Conservation (phyloP, 2,329 filamentous ascomycete species). For the Diplodia mutila region DNA sequence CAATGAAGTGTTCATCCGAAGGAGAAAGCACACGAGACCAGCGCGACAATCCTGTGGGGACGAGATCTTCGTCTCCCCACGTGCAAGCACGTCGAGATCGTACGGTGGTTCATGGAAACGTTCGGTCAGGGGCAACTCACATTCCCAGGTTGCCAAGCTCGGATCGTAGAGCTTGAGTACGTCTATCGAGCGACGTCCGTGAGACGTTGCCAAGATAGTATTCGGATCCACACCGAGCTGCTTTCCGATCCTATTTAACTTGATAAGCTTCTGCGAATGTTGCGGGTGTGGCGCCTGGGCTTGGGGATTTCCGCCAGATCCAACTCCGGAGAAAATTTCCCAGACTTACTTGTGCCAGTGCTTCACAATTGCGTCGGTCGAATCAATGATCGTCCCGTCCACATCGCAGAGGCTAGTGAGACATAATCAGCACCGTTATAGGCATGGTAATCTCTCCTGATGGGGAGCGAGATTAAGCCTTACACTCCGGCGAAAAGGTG, state of each 20-base stretch:
- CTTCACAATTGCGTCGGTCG: conserved; percentile 74
- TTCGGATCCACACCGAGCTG: conserved; percentile 85
- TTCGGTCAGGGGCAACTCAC: conserved; percentile 57
- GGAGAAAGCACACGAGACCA: background rate
- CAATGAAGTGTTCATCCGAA: background rate
- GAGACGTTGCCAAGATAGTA: conserved; percentile 85
- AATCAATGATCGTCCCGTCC: conserved; percentile 84
- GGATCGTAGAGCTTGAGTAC: conserved; percentile 77
- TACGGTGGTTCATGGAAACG: background rate
- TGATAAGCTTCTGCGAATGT: conserved; percentile 20
- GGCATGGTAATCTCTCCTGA: conserved; percentile 8
- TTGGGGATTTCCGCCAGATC: conserved; percentile 10
- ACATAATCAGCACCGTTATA: conserved; percentile 24
- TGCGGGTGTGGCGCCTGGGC: conserved; percentile 12
- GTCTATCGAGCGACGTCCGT: conserved; percentile 89
- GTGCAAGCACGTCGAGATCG: background rate
- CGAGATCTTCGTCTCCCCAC: background rate
- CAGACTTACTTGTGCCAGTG: conserved; percentile 72
- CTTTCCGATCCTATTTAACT: conserved; percentile 65
- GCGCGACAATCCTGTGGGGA: background rate
- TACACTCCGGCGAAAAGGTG: conserved; percentile 51
- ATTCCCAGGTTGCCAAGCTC: conserved; percentile 89
- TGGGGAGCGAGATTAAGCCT: conserved; percentile 26
- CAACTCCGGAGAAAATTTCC: conserved; percentile 6
- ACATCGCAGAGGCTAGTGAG: conserved; percentile 69